These are phyloP conservation scores for Fusarium sp. DNA, from an alignment of 2,329 filamentous ascomycete species.

Conservation along the genomic window DNA sequence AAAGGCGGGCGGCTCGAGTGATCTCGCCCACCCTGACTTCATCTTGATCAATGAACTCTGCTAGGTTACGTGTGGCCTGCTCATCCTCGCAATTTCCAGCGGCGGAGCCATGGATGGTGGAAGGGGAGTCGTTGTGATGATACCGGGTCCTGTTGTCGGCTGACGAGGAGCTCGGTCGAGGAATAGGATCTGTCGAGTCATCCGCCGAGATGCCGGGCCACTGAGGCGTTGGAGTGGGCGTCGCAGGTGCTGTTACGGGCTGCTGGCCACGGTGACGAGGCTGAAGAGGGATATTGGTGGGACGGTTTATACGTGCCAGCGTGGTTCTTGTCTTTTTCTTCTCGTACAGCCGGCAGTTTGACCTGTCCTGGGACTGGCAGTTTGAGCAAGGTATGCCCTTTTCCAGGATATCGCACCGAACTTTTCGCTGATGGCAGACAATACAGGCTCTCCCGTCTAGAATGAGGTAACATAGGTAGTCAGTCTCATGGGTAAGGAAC, in stretches of 20 bases:
- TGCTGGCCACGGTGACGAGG: slow-evolving; percentile 54
- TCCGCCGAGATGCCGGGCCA: slow-evolving; percentile 20
- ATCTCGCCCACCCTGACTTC: slow-evolving; percentile 58
- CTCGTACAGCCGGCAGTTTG: slow-evolving; percentile 59
- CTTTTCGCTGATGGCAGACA: slow-evolving; percentile 61
- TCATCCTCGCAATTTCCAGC: slow-evolving; percentile 51
- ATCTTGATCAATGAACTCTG: slow-evolving; percentile 62
- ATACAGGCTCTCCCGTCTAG: slow-evolving; percentile 56
- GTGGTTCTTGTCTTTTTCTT: slow-evolving; percentile 57
- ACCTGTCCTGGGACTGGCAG: slow-evolving; percentile 54
- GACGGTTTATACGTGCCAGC: slow-evolving; percentile 40
- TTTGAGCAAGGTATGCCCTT: slow-evolving; percentile 61
- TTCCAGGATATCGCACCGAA: slow-evolving; percentile 60
- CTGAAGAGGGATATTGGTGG: slow-evolving; percentile 53
- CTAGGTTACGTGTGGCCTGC: slow-evolving; percentile 54
- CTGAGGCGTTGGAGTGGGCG: slow-evolving; percentile 23
- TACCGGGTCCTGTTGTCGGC: slow-evolving; percentile 6
- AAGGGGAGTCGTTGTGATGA: slow-evolving; percentile 19
- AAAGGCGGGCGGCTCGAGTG: slow-evolving; percentile 58
- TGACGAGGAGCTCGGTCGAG: slow-evolving; percentile 26
- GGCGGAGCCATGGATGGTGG: slow-evolving; percentile 20
- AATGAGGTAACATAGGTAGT: background rate
- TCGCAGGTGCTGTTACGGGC: slow-evolving; percentile 38
- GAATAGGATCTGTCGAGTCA: background rate
- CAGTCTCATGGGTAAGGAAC: background rate